Evolutionary conservation across 2,329 filamentous ascomycete genomes (phyloP), one percentile per base, ranked within the genome.

Genomic region (Colletotrichum shisoi): DNA sequence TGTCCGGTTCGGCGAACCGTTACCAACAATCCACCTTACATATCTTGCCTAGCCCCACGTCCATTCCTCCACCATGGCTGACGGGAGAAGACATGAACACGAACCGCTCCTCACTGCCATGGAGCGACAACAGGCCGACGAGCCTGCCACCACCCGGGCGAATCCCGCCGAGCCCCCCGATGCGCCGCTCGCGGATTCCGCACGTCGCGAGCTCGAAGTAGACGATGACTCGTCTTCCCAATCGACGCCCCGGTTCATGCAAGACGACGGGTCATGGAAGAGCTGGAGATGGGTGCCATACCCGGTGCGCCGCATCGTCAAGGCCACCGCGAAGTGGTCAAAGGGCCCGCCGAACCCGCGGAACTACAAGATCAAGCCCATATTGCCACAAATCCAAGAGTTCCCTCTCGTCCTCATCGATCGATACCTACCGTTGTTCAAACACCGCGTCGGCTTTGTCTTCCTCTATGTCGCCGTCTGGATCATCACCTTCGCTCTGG

Each of bases 401-500:
- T 85, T 85, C 39, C 92, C 91, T 1, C 79, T 91, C 67, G 78
- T 79, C 51, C 77, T 92, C 48, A 74, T 93, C 64, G 85, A 92
- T 70, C 83, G 80, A 61, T 85, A 86, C 71, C 78, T 91, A 2
- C 88, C 89, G 0, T 84, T 84, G 65, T 79, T 78, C 69, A 84
- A 79, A 69, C 87, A 90, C 59, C 86, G 88, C 46, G 74, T 85
- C n/a, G 80, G 80, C 71, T 79, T 91, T 6, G 79, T 91, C 57
- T 76, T 87, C 49, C 77, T 82, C 42, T 90, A 88, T 70, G 85
- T 91, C 56, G 82, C 84, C 37, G 76, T 85, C 57, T 95, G 91
- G 92, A 77, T 92, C 17, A 74, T 91, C 57, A 83, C 85, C 0
- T 94, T 94, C 75, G 83, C 85, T 24, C 75, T 93, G 48, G 85